Conservation (phyloP, 2,329 filamentous ascomycete species). For the Fusarium multiceps region DNA sequence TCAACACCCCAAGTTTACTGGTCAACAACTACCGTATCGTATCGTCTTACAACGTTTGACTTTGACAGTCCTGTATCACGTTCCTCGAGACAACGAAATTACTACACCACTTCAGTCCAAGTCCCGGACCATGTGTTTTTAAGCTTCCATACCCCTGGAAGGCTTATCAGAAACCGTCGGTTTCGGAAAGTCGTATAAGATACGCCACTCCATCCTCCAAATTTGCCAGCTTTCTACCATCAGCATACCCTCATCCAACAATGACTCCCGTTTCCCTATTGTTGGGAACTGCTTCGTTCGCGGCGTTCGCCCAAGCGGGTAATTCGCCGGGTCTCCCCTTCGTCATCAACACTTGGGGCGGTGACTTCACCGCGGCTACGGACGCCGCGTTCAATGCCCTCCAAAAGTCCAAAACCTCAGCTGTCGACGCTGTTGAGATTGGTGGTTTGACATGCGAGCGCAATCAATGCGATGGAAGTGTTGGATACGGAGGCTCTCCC, state of each 20-base stretch:
- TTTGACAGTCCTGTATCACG: constrained; percentile 1
- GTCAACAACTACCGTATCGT: neutral
- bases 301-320: constrained; percentile 24
- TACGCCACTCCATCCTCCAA: constrained; percentile 21
- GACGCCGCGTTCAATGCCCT: constrained; percentile 61
- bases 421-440: constrained; percentile 63
- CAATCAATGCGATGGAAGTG: constrained; percentile 65
- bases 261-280: neutral
- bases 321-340: constrained; percentile 58
- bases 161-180: constrained; percentile 15
- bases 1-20: constrained; percentile 5
- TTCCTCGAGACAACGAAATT: neutral
- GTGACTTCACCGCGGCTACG: constrained; percentile 63
- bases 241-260: constrained; percentile 13
- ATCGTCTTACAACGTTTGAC: constrained; percentile 22
- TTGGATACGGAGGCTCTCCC: constrained; percentile 66
- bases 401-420: constrained; percentile 47
- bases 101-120: neutral
- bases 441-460: constrained; percentile 64
- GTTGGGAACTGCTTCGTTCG: constrained; percentile 24
- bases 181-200: constrained; percentile 26
- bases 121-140: neutral
- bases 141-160: neutral
- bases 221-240: neutral
- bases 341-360: constrained; percentile 67